Conservation (phyloP, 495 filamentous ascomycete species). For the Echria macrotheca region DNA sequence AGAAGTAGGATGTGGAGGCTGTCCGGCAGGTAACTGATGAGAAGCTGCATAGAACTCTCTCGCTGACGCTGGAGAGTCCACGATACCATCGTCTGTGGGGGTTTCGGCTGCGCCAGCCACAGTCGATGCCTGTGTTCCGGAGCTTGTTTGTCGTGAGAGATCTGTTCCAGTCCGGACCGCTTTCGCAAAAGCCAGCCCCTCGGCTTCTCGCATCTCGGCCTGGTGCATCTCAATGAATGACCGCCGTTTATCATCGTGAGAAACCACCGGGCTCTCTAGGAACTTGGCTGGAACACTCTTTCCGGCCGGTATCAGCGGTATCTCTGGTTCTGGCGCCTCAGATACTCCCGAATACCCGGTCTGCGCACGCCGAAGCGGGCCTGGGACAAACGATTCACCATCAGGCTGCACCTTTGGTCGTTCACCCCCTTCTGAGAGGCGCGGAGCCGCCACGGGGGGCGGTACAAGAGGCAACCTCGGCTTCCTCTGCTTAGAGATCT, state of each 20-base stretch:
- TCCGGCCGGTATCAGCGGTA: conserved; percentile 23
- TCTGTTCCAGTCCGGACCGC: conserved; percentile 34
- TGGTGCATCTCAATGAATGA: conserved; percentile 53
- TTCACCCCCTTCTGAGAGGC: conserved; percentile 19
- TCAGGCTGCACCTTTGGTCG: conserved; percentile 16
- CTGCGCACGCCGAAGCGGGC: conserved; percentile 41
- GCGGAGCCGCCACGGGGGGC: conserved; percentile 21
- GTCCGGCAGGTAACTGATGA: background rate
- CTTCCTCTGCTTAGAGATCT: conserved; percentile 55
- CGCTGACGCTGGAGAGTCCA: conserved; percentile 20
- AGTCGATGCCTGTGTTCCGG: conserved; percentile 11
- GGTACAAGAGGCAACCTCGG: conserved; percentile 34
- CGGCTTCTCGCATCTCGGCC: conserved; percentile 67
- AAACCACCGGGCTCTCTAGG: conserved; percentile 22
- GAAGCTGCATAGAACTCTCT: background rate
- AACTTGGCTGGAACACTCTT: conserved; percentile 24
- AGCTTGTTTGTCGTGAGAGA: too few relatives aligned
- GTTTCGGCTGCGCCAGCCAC: conserved; percentile 10
- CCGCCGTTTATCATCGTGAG: conserved; percentile 39
- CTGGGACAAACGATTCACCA: conserved; percentile 30
- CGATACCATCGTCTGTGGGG: conserved; percentile 13
- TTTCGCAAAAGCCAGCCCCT: conserved; percentile 62
- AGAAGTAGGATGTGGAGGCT: background rate
- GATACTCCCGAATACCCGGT: conserved; percentile 39
- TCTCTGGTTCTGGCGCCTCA: conserved; percentile 21